Evolutionary conservation across 2,329 filamentous ascomycete species (phyloP).

Genomic region (Thelonectria rubi): DNA sequence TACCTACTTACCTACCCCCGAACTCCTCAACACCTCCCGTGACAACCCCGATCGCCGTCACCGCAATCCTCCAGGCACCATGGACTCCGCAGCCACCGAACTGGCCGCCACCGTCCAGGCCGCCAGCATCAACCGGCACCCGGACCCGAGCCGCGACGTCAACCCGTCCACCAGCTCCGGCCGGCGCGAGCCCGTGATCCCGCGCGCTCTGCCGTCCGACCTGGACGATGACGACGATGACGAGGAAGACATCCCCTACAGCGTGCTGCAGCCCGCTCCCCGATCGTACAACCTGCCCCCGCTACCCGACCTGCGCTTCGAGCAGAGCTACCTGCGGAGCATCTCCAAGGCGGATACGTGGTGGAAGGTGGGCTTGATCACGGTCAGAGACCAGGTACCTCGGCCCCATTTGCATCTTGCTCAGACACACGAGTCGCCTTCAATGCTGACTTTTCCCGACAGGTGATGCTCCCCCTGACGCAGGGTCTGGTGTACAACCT

Average conservation of each 20-base stretch:
- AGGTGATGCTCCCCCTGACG: constrained; percentile 86
- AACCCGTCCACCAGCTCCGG: constrained; percentile 82
- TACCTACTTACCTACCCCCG: neutral
- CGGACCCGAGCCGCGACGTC: constrained; percentile 77
- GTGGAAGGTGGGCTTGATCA: constrained; percentile 85
- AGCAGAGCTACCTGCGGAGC: constrained; percentile 96
- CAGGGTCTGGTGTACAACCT: constrained; percentile 93
- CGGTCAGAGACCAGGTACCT: constrained; percentile 84
- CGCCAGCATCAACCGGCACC: constrained; percentile 77
- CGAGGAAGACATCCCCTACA: constrained; percentile 75
- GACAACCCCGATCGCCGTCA: neutral
- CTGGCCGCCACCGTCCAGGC: constrained; percentile 83
- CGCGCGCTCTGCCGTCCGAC: constrained; percentile 19
- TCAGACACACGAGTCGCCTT: constrained; percentile 7
- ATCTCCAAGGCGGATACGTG: constrained; percentile 81
- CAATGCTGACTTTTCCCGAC: too few species aligned
- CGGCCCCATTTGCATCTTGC: too few species aligned
- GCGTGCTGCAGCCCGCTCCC: constrained; percentile 65
- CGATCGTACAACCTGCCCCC: constrained; percentile 62
- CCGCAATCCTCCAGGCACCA: constrained; percentile 42
- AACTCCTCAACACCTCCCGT: neutral
- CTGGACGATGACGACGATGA: constrained; percentile 44
- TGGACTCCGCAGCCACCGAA: constrained; percentile 69
- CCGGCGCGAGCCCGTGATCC: constrained; percentile 52
- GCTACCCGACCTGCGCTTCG: constrained; percentile 91